Base-by-base conservation (phyloP, 208 protist species). In the Trypanosoma melophagium region DNA sequence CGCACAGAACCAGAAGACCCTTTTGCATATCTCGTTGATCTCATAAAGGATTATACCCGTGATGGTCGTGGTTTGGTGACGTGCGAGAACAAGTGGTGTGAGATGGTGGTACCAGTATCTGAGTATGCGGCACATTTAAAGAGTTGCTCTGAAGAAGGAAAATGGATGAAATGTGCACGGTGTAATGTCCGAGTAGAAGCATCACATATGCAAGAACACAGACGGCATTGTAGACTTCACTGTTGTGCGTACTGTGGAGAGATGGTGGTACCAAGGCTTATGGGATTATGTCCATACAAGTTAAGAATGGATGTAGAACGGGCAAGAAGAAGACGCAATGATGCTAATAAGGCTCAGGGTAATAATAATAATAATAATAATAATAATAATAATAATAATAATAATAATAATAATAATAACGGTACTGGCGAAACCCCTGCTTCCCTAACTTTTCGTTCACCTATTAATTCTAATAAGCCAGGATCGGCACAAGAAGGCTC, bases 71-170 rank as follows among this genome's bases (percentile, higher is more conserved):
- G 84, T 58, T 71, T 94, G 57, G 83, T 91, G 31, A 91, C 79
- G 19, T 94, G 88, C 60, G 70, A 75, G 17, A 94, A 94, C 70
- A 57, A 59, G 19, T 94, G 88, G 88, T 94, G 88, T 60, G 77
- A 80, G 52, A 85, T 86, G 77, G 79, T 80, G 25, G 87, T 94
- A 75, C 84, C 79, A 0, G 79, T 72, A 16, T 61, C 74, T 0
- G 55, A 71, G 50, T 89, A 83, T 76, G 59, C 38, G 19, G 42
- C 38, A 10, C 88, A 94, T 56, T 53, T 71, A 21, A 19, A 25
- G 7, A 65, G 58, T 7, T 94, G 88, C 75, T 83, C 78, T 35
- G 53, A 81, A n/a, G 68, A 72, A 41, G 68, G 72, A 1, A 83
- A 77, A 63, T 94, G 84, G 83, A 71, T 80, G 25, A 78, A 80